Conservation (phyloP, 2,329 filamentous ascomycete genomes). For the Dactylellina leptospora region DNA sequence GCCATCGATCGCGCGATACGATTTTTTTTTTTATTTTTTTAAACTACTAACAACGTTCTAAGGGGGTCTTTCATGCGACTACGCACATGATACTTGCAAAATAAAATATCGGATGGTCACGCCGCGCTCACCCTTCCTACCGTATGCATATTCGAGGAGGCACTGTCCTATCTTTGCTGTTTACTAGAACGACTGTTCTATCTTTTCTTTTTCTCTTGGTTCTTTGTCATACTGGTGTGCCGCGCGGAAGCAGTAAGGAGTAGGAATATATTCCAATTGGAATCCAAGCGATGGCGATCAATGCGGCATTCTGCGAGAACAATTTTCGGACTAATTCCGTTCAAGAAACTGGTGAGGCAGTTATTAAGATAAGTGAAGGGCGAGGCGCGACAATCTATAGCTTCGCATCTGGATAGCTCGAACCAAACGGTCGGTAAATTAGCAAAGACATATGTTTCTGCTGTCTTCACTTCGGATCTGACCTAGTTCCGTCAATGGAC, state of each 20-base stretch:
- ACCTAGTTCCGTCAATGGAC: slow-evolving; percentile 20
- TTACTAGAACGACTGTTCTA: too few species aligned
- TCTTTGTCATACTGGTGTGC: too few species aligned
- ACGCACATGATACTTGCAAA: slow-evolving; percentile 30
- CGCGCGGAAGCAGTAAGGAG: too few species aligned
- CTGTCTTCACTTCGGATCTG: slow-evolving; percentile 1
- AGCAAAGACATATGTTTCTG: slow-evolving; percentile 7
- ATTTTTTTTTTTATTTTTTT: too few species aligned
- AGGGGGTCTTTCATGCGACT: slow-evolving; percentile 37
- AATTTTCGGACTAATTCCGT: too few species aligned
- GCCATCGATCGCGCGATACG: too few species aligned
- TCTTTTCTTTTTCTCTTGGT: too few species aligned
- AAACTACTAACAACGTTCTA: too few species aligned
- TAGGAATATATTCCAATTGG: slow-evolving; percentile 27
- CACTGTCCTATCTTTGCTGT: too few species aligned
- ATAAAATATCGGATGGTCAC: slow-evolving; percentile 33
- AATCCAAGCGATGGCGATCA: slow-evolving; percentile 3
- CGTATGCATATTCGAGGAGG: too few species aligned
- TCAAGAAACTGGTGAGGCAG: neutral
- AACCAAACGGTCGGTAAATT: slow-evolving; percentile 45
- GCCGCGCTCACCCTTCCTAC: too few species aligned
- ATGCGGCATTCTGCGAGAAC: neutral
- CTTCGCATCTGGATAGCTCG: slow-evolving; percentile 13
- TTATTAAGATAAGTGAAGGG: neutral
- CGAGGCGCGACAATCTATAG: neutral